These are phyloP conservation scores for Leptoxyphium fumago DNA, from an alignment of 2,329 filamentous ascomycete genomes.

Conservation along the genomic window DNA sequence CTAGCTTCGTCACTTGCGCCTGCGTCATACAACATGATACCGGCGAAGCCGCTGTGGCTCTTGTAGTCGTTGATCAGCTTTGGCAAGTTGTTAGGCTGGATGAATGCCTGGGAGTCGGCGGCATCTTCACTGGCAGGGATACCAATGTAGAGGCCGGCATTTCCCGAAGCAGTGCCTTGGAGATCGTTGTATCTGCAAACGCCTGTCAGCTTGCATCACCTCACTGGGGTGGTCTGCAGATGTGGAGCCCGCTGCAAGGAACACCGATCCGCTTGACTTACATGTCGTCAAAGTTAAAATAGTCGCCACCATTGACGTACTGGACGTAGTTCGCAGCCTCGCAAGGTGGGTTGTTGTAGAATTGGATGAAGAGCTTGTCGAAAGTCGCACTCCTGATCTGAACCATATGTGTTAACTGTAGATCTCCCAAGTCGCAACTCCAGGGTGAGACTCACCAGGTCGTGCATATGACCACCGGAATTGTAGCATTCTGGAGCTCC, in stretches of 20 bases:
- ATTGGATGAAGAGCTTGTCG: conserved; percentile 32
- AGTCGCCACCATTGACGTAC: conserved; percentile 2
- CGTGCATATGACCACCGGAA: conserved; percentile 29
- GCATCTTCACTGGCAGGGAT: conserved; percentile 16
- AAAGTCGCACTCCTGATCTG: conserved; percentile 25
- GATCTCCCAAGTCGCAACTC: background rate
- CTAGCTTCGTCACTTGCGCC: conserved; percentile 29
- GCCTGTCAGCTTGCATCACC: too few species aligned
- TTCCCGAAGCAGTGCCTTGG: conserved; percentile 15
- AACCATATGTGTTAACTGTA: background rate
- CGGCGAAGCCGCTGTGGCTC: conserved; percentile 30
- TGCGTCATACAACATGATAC: conserved; percentile 44
- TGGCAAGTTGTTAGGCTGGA: conserved; percentile 29
- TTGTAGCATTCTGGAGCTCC: conserved; percentile 33
- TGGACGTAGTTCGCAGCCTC: conserved; percentile 13
- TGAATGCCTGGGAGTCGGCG: conserved; percentile 24
- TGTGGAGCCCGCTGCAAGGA: too few species aligned
- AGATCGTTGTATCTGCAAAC: conserved; percentile 12
- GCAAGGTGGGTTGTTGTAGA: conserved; percentile 27
- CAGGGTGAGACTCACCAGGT: conserved; percentile 10
- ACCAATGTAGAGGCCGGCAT: conserved; percentile 38
- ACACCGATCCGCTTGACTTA: conserved; percentile 11
- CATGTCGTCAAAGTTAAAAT: conserved; percentile 34
- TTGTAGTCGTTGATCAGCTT: conserved; percentile 26
- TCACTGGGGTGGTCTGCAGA: too few species aligned